These are phyloP conservation scores for Colletotrichum eleusines DNA, from an alignment of 2,329 filamentous ascomycete species.

Conservation along the genomic window DNA sequence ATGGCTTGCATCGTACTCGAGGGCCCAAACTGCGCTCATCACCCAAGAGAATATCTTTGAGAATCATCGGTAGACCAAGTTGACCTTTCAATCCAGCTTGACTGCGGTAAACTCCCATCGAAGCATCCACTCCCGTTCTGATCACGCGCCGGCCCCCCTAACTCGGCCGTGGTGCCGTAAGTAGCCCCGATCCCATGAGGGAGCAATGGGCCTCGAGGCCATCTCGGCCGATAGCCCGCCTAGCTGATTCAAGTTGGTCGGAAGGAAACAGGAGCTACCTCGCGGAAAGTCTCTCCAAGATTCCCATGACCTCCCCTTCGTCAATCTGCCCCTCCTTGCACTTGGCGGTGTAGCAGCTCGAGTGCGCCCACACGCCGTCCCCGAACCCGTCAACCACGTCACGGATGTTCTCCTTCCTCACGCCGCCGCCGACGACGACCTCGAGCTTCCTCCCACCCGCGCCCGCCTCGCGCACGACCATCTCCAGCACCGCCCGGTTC, in stretches of 20 bases:
- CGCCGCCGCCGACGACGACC: conserved; percentile 65
- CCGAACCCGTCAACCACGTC: conserved; percentile 47
- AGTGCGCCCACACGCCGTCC: conserved; percentile 59
- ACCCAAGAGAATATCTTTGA: not conserved
- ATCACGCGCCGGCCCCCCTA: too few species aligned
- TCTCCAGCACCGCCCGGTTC: conserved; percentile 54
- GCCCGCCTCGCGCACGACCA: conserved; percentile 50
- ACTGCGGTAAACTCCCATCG: not conserved
- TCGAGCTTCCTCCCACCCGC: conserved; percentile 51
- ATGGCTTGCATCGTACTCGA: not conserved
- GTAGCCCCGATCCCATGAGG: not conserved
- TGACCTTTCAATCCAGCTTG: not conserved
- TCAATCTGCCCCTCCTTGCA: conserved; percentile 32
- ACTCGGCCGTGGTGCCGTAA: too few species aligned
- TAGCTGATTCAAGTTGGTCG: too few species aligned
- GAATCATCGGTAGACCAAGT: not conserved
- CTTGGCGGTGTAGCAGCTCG: conserved; percentile 54
- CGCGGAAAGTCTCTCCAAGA: conserved; percentile 29
- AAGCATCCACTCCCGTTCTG: too few species aligned
- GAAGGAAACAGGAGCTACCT: not conserved
- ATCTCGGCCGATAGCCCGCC: not conserved
- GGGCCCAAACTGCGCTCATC: not conserved
- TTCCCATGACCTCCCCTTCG: conserved; percentile 37
- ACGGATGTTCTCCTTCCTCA: conserved; percentile 57
- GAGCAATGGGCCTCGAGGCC: not conserved